Conservation (phyloP, 2,329 filamentous ascomycete genomes). For the Lecanicillium sp. region DNA sequence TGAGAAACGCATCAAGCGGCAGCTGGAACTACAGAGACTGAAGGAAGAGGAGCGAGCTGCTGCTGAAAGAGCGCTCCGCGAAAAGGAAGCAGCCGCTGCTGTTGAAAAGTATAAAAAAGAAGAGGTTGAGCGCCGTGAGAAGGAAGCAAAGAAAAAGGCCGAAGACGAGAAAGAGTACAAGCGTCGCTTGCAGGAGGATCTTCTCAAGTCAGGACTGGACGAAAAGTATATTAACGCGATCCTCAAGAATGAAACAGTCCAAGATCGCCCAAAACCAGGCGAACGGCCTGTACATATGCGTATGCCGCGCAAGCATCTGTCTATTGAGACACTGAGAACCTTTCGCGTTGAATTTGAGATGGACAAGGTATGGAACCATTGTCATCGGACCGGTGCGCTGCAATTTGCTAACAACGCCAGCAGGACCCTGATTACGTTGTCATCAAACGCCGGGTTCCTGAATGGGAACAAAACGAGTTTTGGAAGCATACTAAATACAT, state of each 20-base stretch:
- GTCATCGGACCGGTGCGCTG: not conserved
- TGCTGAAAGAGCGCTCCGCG: conserved; percentile 33
- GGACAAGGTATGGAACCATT: conserved; percentile 41
- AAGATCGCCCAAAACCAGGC: conserved; percentile 15
- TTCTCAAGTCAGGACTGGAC: conserved; percentile 50
- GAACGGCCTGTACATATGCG: conserved; percentile 52
- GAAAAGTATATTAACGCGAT: conserved; percentile 53
- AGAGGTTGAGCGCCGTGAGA: conserved; percentile 38
- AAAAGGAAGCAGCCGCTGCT: conserved; percentile 39
- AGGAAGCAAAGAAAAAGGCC: conserved; percentile 40
- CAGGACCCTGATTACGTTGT: conserved; percentile 62
- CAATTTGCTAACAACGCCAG: conserved; percentile 21
- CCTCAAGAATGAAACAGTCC: conserved; percentile 46
- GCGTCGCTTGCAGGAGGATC: conserved; percentile 47
- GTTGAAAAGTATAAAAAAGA: conserved; percentile 41
- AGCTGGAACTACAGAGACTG: conserved; percentile 42
- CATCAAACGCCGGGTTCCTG: conserved; percentile 66
- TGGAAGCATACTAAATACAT: conserved; percentile 63
- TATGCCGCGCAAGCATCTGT: conserved; percentile 54
- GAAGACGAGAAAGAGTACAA: conserved; percentile 46
- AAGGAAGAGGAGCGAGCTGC: conserved; percentile 35
- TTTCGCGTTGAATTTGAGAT: conserved; percentile 51
- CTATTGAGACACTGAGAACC: conserved; percentile 50
- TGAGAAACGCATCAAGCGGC: conserved; percentile 43
- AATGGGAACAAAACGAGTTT: conserved; percentile 62